Evolutionary conservation across 2,329 filamentous ascomycete genomes (phyloP).

Genomic region (Tolypocladium nubicola): DNA sequence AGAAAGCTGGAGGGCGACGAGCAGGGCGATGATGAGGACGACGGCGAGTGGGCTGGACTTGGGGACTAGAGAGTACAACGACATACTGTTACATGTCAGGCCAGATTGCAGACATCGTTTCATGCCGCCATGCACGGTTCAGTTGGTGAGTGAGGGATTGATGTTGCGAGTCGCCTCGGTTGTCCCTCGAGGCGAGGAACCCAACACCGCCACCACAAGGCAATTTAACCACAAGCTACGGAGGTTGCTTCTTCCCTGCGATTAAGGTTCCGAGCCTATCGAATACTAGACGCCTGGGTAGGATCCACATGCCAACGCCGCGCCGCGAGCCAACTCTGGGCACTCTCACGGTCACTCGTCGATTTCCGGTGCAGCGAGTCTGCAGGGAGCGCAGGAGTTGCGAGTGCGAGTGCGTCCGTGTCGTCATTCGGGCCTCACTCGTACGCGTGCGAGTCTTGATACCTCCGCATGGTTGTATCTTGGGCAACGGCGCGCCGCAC

Average conservation of each 20-base stretch:
- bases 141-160: neutral
- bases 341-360: neutral
- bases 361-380: no score
- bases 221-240: neutral
- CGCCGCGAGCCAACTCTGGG: neutral
- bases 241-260: no score
- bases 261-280: neutral
- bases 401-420: no score
- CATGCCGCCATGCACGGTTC: neutral
- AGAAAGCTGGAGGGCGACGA: conserved; percentile 19
- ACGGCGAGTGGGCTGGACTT: conserved; percentile 38
- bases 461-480: neutral
- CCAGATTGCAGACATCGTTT: neutral
- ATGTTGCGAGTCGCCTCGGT: neutral
- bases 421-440: no score
- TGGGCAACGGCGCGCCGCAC: neutral
- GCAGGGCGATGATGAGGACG: conserved; percentile 7
- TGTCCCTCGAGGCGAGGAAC: neutral
- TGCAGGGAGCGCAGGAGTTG: no score
- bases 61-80: conserved; percentile 22
- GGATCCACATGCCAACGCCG: neutral
- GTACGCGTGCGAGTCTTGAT: neutral
- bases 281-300: neutral
- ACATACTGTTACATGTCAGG: neutral
- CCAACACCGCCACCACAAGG: neutral